Evolutionary conservation across 108 stramenopile genomes (phyloP).

Genomic region (Nannochloropsis gaditana): DNA sequence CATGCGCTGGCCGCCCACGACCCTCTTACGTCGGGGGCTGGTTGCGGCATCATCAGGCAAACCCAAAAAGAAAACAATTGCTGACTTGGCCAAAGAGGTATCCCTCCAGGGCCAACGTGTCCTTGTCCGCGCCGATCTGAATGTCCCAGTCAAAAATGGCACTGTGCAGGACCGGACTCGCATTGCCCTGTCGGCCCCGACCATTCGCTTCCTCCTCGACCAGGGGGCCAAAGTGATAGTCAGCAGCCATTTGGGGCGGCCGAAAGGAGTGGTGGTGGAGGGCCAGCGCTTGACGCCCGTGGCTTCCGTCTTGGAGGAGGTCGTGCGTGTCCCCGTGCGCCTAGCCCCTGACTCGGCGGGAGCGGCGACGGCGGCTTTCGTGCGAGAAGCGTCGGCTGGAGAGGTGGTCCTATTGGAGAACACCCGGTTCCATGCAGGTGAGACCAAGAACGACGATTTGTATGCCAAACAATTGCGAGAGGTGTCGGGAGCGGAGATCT

Average conservation of each 20-base stretch:
- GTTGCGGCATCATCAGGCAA: background rate
- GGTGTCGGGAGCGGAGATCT: conserved; percentile 64
- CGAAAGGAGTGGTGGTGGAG: conserved; percentile 53
- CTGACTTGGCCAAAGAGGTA: conserved; percentile 68
- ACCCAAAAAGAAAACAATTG: conserved; percentile 77
- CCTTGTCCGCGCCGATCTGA: conserved; percentile 65
- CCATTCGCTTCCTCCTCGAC: conserved; percentile 40
- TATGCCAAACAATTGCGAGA: conserved; percentile 54
- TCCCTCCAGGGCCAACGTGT: conserved; percentile 81
- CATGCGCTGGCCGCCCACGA: too few relatives aligned
- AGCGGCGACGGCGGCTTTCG: conserved; percentile 73
- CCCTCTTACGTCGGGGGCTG: too few relatives aligned
- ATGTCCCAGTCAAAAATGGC: background rate
- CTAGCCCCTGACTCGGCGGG: conserved; percentile 84
- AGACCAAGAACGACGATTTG: conserved; percentile 50
- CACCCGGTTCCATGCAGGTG: conserved; percentile 78
- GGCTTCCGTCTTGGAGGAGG: conserved; percentile 40
- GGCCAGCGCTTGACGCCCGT: conserved; percentile 44
- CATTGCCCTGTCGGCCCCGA: conserved; percentile 48
- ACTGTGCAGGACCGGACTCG: conserved; percentile 53
- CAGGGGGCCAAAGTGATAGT: background rate
- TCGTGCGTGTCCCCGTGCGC: conserved; percentile 30
- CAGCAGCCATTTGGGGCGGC: conserved; percentile 41
- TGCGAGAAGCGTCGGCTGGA: conserved; percentile 60
- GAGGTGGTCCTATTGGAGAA: conserved; percentile 88